phyloP scores from a whole-genome alignment of 2,329 filamentous ascomycete species.

The Ophiocordyceps sinensis region DNA sequence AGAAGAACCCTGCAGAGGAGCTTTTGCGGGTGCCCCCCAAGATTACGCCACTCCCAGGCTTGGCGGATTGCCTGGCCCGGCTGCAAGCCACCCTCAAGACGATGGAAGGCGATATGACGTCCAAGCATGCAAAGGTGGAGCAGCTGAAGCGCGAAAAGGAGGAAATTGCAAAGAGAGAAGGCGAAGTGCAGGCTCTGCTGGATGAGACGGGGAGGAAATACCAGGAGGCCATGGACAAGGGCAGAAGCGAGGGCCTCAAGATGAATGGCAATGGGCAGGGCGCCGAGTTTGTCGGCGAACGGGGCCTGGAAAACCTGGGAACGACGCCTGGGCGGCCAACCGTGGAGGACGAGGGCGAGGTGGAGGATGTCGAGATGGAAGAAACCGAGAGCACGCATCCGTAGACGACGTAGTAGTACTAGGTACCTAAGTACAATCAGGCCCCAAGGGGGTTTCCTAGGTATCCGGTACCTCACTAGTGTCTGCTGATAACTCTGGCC shows the following conservation, averaged over 20 bases:
- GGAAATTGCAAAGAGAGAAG: slow-evolving; percentile 54
- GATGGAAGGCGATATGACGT: slow-evolving; percentile 48
- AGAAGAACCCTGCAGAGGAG: slow-evolving; percentile 18
- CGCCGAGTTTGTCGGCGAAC: slow-evolving; percentile 13
- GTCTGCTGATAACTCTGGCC: slow-evolving; percentile 8
- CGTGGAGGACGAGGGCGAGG: neutral
- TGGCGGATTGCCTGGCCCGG: slow-evolving; percentile 51
- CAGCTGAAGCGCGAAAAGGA: slow-evolving; percentile 53
- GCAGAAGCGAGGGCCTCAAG: slow-evolving; percentile 6
- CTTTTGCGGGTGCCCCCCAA: slow-evolving; percentile 49
- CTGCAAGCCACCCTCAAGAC: slow-evolving; percentile 46
- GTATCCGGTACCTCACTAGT: no score
- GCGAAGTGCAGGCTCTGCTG: slow-evolving; percentile 65
- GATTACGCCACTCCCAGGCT: slow-evolving; percentile 63
- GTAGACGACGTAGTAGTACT: neutral
- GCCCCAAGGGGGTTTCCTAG: no score
- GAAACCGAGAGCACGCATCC: neutral
- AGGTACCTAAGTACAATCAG: no score
- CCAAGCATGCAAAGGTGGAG: slow-evolving; percentile 48
- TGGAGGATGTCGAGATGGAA: slow-evolving; percentile 7
- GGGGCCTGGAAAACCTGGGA: slow-evolving; percentile 22
- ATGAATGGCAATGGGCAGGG: slow-evolving; percentile 1
- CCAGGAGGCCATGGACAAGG: slow-evolving; percentile 25
- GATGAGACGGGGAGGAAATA: slow-evolving; percentile 63
- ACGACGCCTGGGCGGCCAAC: slow-evolving; percentile 12